Evolutionary conservation across 768 basidiomycete genomes (phyloP), one percentile per base, ranked within the genome.

Genomic region (Kwoniella botswanensis): DNA sequence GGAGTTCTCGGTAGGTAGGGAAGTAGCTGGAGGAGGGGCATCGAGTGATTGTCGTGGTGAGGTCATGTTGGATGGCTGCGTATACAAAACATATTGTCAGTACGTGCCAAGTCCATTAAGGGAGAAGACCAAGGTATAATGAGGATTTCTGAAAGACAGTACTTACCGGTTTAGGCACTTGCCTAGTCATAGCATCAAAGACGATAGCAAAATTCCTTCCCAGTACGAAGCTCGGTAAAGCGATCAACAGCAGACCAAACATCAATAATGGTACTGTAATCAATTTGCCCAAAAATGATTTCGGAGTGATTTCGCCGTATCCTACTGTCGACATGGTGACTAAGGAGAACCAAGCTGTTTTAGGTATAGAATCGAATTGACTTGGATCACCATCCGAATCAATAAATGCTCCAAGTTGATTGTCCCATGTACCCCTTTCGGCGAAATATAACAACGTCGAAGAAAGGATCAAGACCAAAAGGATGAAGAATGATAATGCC

Each of bases 361-460:
- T 89, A 7, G 91, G 91, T 68, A 92, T 92, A 41, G 87, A 88
- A 87, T 90, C 73, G 65, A 82, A 82, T 53, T 60, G 62, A 43
- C 74, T 76, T n/a, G 82, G 83, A 59, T 81, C 79, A 3, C 94
- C 94, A 68, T 95, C 92, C 0, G 88, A 87, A 77, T 94, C 92
- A 60, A 94, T 88, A 79, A 94, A 97, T 3, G 88, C 90, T 54
- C 89, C 90, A 0, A 96, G 84, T 1, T 87, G 87, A 7, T 88
- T 88, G 72, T 95, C 93, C 94, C 94, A 97, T 1, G 90, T 90
- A 0, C 94, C 94, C 21, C 94, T 86, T 84, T 97, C 94, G 1
- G 90, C 90, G 77, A 96, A 96, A 79, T 94, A 95, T 89, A 95
- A 79, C 15, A 94, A 85, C 0, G 93, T 95, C 71, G 93, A 93